Conservation (phyloP, 2,329 filamentous ascomycete genomes). For the Epichloe sibirici region DNA sequence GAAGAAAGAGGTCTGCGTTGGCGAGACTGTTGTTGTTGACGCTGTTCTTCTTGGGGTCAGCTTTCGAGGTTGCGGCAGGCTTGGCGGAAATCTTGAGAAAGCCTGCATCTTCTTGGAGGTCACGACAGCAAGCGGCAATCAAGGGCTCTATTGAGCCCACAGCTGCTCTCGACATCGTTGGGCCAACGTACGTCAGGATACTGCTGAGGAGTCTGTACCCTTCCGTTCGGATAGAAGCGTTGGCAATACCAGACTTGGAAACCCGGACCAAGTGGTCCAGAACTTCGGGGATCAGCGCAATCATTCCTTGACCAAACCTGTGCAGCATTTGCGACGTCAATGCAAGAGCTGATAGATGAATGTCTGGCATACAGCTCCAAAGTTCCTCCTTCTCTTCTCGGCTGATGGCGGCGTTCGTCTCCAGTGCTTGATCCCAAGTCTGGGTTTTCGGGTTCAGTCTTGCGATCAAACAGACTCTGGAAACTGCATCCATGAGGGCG, state of each 20-base stretch:
- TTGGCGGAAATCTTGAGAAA: conserved; percentile 29
- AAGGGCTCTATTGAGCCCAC: conserved; percentile 50
- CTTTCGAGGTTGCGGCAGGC: conserved; percentile 15
- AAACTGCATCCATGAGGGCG: conserved; percentile 53
- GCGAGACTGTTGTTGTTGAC: conserved; percentile 19
- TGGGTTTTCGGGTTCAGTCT: conserved; percentile 36
- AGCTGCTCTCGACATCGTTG: conserved; percentile 52
- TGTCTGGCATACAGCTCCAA: conserved; percentile 57
- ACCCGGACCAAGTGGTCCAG: conserved; percentile 62
- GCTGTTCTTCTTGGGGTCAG: conserved; percentile 21
- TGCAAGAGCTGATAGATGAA: conserved; percentile 60
- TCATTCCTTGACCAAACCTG: conserved; percentile 44
- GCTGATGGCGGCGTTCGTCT: conserved; percentile 59
- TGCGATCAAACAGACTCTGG: conserved; percentile 56
- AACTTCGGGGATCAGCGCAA: conserved; percentile 49
- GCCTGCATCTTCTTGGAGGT: conserved; percentile 49
- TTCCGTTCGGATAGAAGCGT: conserved; percentile 42
- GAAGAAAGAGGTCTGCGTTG: conserved; percentile 66
- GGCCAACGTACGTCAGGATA: conserved; percentile 50
- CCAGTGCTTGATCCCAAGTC: conserved; percentile 37
- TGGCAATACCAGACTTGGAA: conserved; percentile 45
- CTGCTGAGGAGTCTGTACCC: conserved; percentile 47
- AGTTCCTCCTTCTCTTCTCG: conserved; percentile 74
- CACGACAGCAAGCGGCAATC: conserved; percentile 59
- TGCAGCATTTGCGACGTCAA: conserved; percentile 45